Evolutionary conservation across 257 asterid species (phyloP), one percentile per base, ranked within the genome.

Genomic region (Solanum habrochaites): DNA sequence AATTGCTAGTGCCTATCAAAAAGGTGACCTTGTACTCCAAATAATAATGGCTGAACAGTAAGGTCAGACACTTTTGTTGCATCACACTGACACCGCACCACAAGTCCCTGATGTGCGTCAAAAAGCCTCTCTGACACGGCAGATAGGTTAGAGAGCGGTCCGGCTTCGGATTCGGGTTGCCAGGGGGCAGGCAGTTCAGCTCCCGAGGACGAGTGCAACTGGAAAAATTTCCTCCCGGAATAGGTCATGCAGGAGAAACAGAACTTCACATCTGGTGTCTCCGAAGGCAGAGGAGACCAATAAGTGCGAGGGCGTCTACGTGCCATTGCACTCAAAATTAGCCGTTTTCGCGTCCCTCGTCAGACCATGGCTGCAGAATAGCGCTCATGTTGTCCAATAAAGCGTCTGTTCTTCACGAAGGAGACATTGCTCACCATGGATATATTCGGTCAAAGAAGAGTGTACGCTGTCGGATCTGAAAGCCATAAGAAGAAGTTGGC

Each of bases 301-400:
- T n/a, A n/a, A n/a, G n/a, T n/a, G n/a, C n/a, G n/a, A n/a, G n/a
- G 99, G 98, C 23, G 96, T 90, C 89, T 96, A n/a, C 98, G 29
- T 96, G 99, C 99, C 98, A 96, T 12, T 12, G 97, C 95, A 89
- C n/a, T 96, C 98, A 73, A 96, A 96, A 87, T 95, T 95, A 23
- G 98, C 94, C n/a, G n/a, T n/a, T 92, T 93, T 94, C 49, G 99
- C 98, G n/a, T 88, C 94, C 98, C 93, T 94, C 98, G 90, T 96
- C 98, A 47, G 94, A 94, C 86, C 93, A 90, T n/a, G 88, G 95
- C 98, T 91, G 92, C 96, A 35, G 92, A 87, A 94, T 49, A 91
- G 89, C 90, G 89, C 90, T 89, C 91, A 85, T 94, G 94, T 87
- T 90, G 89, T 73, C 90, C 93, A 35, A 96, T 85, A 67, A 95